Percentiles rank a stretch among this genome's conserved stretches.
Conservation (phyloP, 2,329 filamentous ascomycete species). For the Venturia oleaginea region DNA sequence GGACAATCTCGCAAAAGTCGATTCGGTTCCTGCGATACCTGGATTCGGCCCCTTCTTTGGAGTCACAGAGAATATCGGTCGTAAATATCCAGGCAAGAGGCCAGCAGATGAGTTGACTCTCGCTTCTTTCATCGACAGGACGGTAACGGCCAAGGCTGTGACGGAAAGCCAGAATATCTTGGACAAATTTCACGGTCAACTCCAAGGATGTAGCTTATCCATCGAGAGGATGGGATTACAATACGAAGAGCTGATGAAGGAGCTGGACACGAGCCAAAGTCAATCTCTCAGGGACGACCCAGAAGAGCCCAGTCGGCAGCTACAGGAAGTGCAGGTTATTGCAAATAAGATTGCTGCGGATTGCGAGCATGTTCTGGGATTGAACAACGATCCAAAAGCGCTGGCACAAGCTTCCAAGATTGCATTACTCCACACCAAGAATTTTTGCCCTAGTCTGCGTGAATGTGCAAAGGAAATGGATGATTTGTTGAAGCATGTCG, state of each 20-base stretch:
- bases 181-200: constrained; percentile 51
- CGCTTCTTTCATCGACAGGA: constrained; percentile 55
- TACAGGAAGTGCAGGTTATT: constrained; percentile 79
- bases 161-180: constrained; percentile 55
- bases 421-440: constrained; percentile 53
- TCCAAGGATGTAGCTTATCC: constrained; percentile 33
- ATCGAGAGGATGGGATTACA: constrained; percentile 33
- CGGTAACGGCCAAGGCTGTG: constrained; percentile 64
- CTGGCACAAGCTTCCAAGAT: constrained; percentile 54
- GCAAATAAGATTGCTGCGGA: constrained; percentile 81
- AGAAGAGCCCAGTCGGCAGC: constrained; percentile 57
- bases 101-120: constrained; percentile 46
- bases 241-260: constrained; percentile 35
- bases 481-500: constrained; percentile 41
- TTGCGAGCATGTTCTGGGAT: constrained; percentile 65
- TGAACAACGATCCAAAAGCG: constrained; percentile 57
- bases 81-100: constrained; percentile 38
- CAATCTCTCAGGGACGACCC: constrained; percentile 49
- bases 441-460: constrained; percentile 51
- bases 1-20: constrained; percentile 55
- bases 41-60: constrained; percentile 47
- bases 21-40: constrained; percentile 53
- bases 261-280: constrained; percentile 36
- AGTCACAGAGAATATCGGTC: constrained; percentile 31
- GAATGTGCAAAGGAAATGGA: constrained; percentile 50